Percentiles rank a stretch among this genome's conserved stretches.
Evolutionary conservation across 2,329 filamentous ascomycete species (phyloP).

Genomic region (Colletotrichum sp.): DNA sequence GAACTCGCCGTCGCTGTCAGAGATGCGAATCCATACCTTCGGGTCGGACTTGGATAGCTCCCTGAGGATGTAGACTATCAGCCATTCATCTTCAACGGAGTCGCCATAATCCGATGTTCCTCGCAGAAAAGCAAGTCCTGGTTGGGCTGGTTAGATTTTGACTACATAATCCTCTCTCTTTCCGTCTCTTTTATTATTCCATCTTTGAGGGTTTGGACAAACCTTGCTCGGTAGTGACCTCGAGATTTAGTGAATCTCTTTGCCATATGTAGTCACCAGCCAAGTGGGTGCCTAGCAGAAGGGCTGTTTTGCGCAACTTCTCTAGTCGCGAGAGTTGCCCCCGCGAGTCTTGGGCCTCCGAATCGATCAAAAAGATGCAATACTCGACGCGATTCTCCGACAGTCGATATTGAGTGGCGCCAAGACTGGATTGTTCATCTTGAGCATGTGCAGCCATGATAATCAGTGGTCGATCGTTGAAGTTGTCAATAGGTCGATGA

Average conservation of each 20-base stretch:
- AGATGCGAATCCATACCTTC: constrained; percentile 81
- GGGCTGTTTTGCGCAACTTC: constrained; percentile 71
- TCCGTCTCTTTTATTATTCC: neutral
- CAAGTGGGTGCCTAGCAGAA: constrained; percentile 65
- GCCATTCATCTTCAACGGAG: constrained; percentile 96
- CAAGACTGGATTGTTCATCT: neutral
- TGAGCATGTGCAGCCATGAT: neutral
- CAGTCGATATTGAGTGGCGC: constrained; percentile 42
- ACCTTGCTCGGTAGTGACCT: constrained; percentile 66
- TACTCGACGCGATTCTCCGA: constrained; percentile 90
- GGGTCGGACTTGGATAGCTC: constrained; percentile 77
- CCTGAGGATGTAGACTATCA: constrained; percentile 87
- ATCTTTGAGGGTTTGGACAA: constrained; percentile 24
- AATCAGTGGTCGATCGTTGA: neutral
- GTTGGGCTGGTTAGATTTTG: neutral
- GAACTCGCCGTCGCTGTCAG: constrained; percentile 93
- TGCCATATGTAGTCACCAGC: constrained; percentile 97
- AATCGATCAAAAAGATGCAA: constrained; percentile 72
- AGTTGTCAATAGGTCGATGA: neutral
- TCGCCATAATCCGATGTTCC: constrained; percentile 90
- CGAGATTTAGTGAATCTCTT: constrained; percentile 78
- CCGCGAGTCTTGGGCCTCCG: constrained; percentile 52
- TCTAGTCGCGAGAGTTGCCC: constrained; percentile 72
- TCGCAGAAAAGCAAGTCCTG: constrained; percentile 67
- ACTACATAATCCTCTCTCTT: neutral